phyloP scores from a whole-genome alignment of 257 asterid species.

The Primulina eburnea region DNA sequence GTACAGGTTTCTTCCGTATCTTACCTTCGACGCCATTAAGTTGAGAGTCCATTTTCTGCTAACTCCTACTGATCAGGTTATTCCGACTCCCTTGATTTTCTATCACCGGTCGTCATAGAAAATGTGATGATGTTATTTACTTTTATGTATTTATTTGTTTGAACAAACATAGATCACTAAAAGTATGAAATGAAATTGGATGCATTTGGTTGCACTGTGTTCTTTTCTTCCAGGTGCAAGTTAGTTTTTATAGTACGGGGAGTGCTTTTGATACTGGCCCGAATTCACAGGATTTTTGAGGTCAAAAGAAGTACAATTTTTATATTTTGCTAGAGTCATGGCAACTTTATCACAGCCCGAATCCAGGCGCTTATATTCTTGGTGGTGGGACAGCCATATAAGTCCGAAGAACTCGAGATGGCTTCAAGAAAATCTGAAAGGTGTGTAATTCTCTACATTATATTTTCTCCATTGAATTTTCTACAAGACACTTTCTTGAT shows the following conservation, averaged over 20 bases:
- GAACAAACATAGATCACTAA: neutral
- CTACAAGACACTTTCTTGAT: neutral
- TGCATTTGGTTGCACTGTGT: slow-evolving; percentile 22
- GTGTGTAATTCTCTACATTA: slow-evolving; percentile 22
- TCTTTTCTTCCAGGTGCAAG: slow-evolving; percentile 20
- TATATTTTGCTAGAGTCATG: slow-evolving; percentile 60
- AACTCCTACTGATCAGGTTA: neutral
- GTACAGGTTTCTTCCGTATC: neutral
- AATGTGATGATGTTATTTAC: slow-evolving; percentile 9
- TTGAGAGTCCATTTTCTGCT: neutral
- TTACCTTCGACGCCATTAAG: neutral
- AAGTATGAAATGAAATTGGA: neutral
- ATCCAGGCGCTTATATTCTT: slow-evolving; percentile 64
- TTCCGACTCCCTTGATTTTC: neutral
- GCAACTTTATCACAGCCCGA: slow-evolving; percentile 61
- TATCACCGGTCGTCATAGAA: neutral
- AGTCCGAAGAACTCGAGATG: slow-evolving; percentile 62
- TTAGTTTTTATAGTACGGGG: neutral
- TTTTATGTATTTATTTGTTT: neutral
- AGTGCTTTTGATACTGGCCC: slow-evolving; percentile 18
- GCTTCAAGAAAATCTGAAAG: slow-evolving; percentile 61
- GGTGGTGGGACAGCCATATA: slow-evolving; percentile 76
- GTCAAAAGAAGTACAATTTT: slow-evolving; percentile 30
- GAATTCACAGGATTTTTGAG: slow-evolving; percentile 17
- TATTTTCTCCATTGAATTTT: neutral